Percentiles rank a stretch among this genome's conserved stretches.
Evolutionary conservation across 1,139 yeast genomes (phyloP).

Genomic region (Blastobotrys buckinghamii): DNA sequence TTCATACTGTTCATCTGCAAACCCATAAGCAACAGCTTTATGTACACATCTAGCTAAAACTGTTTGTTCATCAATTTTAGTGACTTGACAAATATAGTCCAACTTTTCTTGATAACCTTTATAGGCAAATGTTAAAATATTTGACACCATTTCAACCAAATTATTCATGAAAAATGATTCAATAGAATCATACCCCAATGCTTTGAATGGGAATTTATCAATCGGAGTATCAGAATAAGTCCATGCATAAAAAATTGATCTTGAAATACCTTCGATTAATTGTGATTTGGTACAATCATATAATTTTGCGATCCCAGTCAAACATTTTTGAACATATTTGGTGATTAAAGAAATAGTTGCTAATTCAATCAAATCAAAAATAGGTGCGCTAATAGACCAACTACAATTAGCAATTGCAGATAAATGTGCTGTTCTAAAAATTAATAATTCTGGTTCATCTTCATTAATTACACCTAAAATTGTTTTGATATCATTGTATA

Average conservation of each 20-base stretch:
- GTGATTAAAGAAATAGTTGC: neutral
- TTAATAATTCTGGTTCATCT: neutral
- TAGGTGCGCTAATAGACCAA: slow-evolving; percentile 6
- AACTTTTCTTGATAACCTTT: slow-evolving; percentile 7
- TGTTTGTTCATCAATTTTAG: slow-evolving; percentile 7
- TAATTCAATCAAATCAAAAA: slow-evolving; percentile 10
- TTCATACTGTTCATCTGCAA: neutral
- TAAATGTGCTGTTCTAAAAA: slow-evolving; percentile 1
- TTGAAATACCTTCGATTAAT: slow-evolving; percentile 31
- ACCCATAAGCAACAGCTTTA: slow-evolving; percentile 15
- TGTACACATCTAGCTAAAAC: slow-evolving; percentile 9
- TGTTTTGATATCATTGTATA: neutral
- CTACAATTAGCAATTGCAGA: slow-evolving; percentile 2
- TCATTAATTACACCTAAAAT: neutral
- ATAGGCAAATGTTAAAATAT: slow-evolving; percentile 13
- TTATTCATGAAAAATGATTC: slow-evolving; percentile 32
- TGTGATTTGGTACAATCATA: slow-evolving; percentile 3
- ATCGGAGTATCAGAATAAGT: slow-evolving; percentile 29
- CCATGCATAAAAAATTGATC: slow-evolving; percentile 42
- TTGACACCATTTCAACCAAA: slow-evolving; percentile 16
- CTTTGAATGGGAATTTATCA: slow-evolving; percentile 35
- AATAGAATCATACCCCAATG: slow-evolving; percentile 34
- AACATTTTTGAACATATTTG: slow-evolving; percentile 1
- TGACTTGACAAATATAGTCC: slow-evolving; percentile 6
- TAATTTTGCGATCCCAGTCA: slow-evolving; percentile 1